Evolutionary conservation across 2,329 filamentous ascomycete genomes (phyloP).

Genomic region (Aspergillus neotritici): DNA sequence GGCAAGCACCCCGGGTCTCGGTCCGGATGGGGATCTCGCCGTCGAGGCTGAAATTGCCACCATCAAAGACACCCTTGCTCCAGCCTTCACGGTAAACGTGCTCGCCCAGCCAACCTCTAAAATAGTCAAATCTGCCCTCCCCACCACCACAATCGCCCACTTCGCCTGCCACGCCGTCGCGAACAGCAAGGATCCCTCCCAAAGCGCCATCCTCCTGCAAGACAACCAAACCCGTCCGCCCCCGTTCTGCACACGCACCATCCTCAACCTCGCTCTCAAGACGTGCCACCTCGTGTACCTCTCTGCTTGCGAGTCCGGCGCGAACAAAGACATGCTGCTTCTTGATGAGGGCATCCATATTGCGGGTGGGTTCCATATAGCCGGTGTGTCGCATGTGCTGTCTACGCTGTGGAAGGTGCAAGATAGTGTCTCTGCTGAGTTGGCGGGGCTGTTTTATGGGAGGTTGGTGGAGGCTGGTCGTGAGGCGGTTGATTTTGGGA

Average conservation of each 20-base stretch:
- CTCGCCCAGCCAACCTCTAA: not conserved
- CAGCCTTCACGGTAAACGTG: not conserved
- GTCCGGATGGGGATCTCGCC: not conserved
- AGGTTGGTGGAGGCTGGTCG: not conserved
- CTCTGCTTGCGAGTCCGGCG: conserved; percentile 2
- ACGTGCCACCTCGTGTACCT: conserved; percentile 3
- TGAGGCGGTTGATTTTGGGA: not conserved
- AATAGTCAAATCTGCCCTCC: not conserved
- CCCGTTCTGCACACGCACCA: not conserved
- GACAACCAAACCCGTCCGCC: conserved; percentile 1
- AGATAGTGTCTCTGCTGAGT: conserved; percentile 2
- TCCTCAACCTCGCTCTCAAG: conserved; percentile 1
- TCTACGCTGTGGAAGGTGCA: conserved; percentile 5
- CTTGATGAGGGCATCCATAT: conserved; percentile 7
- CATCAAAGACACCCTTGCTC: not conserved
- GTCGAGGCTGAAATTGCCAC: conserved; percentile 1
- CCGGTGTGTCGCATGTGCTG: conserved; percentile 3
- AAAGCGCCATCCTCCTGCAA: conserved; percentile 2
- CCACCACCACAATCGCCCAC: not conserved
- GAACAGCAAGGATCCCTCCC: conserved; percentile 1
- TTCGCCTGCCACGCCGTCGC: conserved; percentile 4
- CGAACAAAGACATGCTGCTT: conserved; percentile 2
- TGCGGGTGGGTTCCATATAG: conserved; percentile 4
- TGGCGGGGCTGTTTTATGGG: conserved; percentile 1
- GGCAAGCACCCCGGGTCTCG: conserved; percentile 2